Base-by-base conservation (phyloP, 441 rosid species). In the Adansonia grandidieri region DNA sequence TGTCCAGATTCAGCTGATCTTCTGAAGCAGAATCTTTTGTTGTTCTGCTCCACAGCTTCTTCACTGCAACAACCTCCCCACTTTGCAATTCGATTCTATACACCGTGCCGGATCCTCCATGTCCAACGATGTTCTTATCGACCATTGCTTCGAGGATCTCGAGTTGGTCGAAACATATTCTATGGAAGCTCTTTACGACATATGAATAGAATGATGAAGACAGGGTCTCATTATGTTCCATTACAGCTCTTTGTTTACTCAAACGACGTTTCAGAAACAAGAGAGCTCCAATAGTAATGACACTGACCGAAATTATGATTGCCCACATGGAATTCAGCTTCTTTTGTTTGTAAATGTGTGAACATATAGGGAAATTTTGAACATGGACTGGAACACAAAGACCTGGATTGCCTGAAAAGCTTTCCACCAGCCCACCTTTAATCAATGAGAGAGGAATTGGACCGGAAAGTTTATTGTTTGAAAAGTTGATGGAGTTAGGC, bases 71-170 rank as follows among this genome's bases (percentile, higher is more conserved):
- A 20, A 89, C 91, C 71, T 96, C 99, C 6, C 92, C 93, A 7
- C 84, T 88, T 65, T 80, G 85, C 80, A 94, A 75, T 69, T 86
- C 91, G 8, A 94, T 89, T 76, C 83, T 91, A 73, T 96, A 91
- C 61, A 96, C 99, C 3, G 89, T 87, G 58, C 99, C 97, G 0
- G 93, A 91, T 61, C 99, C 97, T 74, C 99, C 99, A 63, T 86
- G 96, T 9, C 98, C 98, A 60, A 92, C 94, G 15, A 89, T 93
- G 90, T 96, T 94, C 84, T 96, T 90, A 53, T 89, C 90, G 48
- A 87, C 87, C 88, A 96, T 85, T 64, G 94, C 87, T 71, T 90
- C 93, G 1, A 85, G 62, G 84, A 96, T 89, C 89, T 96, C 97
- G 20, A 81, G 86, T 80, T 86, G 93, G 71, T 94, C 88, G 37